These are phyloP conservation scores for Xylaria sp. DNA, from an alignment of 2,329 filamentous ascomycete genomes.

Conservation along the genomic window DNA sequence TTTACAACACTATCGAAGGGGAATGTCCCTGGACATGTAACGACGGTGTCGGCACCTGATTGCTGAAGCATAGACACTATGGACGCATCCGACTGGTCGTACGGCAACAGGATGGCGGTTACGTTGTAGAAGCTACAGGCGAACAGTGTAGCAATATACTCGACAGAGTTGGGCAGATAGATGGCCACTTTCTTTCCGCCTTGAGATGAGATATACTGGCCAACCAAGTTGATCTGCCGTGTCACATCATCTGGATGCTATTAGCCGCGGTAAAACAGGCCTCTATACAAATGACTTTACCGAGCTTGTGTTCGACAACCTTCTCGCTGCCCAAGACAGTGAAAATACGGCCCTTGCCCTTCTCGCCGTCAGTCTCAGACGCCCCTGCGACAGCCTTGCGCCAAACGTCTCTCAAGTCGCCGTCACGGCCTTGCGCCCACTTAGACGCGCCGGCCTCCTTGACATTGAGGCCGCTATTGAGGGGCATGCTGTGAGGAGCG, in stretches of 20 bases:
- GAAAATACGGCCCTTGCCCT: constrained; percentile 75
- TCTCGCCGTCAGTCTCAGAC: constrained; percentile 69
- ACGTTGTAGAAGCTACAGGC: constrained; percentile 91
- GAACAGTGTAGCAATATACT: constrained; percentile 84
- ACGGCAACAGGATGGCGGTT: constrained; percentile 85
- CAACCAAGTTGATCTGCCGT: constrained; percentile 87
- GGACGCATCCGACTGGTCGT: constrained; percentile 75
- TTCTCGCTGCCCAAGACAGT: constrained; percentile 82
- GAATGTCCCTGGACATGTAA: constrained; percentile 87
- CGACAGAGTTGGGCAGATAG: constrained; percentile 92
- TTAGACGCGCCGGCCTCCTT: constrained; percentile 82
- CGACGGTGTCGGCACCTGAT: constrained; percentile 80
- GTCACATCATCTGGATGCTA: constrained; percentile 71
- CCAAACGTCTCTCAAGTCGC: constrained; percentile 94
- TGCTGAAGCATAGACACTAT: constrained; percentile 77
- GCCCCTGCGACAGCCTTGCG: constrained; percentile 73
- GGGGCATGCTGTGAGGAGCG: constrained; percentile 83
- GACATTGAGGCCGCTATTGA: constrained; percentile 81
- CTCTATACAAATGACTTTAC: constrained; percentile 50
- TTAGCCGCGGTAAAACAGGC: constrained; percentile 33
- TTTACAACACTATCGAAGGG: constrained; percentile 79
- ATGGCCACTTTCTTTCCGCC: constrained; percentile 82
- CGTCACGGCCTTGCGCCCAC: constrained; percentile 85
- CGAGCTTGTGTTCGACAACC: constrained; percentile 75
- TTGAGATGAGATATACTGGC: constrained; percentile 77